Conservation (phyloP, 306 rosid genomes). For the Cucumis cinereus region DNA sequence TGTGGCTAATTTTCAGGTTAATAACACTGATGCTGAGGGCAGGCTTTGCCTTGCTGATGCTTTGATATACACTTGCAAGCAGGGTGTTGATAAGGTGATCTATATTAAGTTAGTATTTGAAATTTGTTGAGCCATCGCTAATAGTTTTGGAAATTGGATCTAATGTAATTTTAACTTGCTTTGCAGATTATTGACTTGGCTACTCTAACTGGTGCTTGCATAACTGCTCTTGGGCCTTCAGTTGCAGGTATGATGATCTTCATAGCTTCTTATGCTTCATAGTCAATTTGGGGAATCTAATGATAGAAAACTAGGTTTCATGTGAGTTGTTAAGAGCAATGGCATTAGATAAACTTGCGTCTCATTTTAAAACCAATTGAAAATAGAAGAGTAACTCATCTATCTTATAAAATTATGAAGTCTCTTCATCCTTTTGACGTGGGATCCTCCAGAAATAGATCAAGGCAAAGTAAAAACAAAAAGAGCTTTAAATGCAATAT, state of each 20-base stretch:
- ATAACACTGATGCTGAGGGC: constrained; percentile 99
- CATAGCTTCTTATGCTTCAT: background rate
- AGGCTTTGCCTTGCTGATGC: constrained; percentile 97
- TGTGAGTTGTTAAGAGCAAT: background rate
- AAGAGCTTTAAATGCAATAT: too few species aligned
- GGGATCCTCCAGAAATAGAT: too few species aligned
- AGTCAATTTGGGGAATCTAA: background rate
- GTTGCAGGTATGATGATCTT: constrained; percentile 51
- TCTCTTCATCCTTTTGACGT: too few species aligned
- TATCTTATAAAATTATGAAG: too few species aligned
- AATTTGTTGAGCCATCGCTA: background rate
- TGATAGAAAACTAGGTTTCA: background rate
- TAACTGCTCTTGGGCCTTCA: constrained; percentile 85
- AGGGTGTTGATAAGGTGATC: constrained; percentile 87
- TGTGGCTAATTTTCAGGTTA: constrained; percentile 39
- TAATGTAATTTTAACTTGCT: constrained; percentile 17
- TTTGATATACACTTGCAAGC: constrained; percentile 81
- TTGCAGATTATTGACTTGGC: constrained; percentile 83
- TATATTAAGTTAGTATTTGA: background rate
- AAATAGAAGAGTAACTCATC: too few species aligned
- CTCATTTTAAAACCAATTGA: too few species aligned
- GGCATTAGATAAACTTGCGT: too few species aligned
- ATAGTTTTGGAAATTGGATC: background rate
- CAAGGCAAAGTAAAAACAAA: too few species aligned
- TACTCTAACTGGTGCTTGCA: constrained; percentile 87